phyloP scores from a whole-genome alignment of 495 filamentous ascomycete genomes.

The Annulohypoxylon nitens region DNA sequence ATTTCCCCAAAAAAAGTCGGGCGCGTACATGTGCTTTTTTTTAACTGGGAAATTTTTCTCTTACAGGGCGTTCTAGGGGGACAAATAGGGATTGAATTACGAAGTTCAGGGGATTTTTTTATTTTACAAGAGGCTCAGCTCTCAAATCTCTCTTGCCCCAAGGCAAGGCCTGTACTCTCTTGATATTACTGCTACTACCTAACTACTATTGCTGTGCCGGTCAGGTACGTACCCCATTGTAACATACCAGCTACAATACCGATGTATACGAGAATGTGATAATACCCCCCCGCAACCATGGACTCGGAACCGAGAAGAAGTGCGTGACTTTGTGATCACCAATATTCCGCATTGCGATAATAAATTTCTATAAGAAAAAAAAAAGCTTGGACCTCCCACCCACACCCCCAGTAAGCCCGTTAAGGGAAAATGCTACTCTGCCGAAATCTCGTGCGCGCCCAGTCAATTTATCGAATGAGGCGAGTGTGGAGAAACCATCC shows the following conservation, averaged over 20 bases:
- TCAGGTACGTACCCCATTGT: constrained; percentile 44
- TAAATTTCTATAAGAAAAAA: constrained; percentile 7
- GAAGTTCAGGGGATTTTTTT: constrained; percentile 22
- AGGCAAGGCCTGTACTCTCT: constrained; percentile 16
- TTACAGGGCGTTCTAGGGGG: constrained; percentile 31
- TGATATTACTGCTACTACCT: constrained; percentile 23
- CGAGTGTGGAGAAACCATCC: constrained; percentile 34
- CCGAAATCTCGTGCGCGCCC: constrained; percentile 23
- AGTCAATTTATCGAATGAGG: constrained; percentile 44
- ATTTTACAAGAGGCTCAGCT: constrained; percentile 34
- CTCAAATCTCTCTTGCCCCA: constrained; percentile 15
- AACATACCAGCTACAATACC: constrained; percentile 32
- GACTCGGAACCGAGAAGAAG: constrained; percentile 43
- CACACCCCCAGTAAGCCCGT: not conserved
- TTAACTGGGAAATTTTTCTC: constrained; percentile 1
- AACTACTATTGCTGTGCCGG: constrained; percentile 19
- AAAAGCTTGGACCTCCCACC: constrained; percentile 37
- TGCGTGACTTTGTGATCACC: constrained; percentile 35
- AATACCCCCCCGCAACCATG: constrained; percentile 48
- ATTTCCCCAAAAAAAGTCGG: constrained; percentile 41
- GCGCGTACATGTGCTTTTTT: constrained; percentile 19
- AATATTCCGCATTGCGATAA: constrained; percentile 42
- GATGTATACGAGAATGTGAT: constrained; percentile 49
- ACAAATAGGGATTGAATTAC: constrained; percentile 41
- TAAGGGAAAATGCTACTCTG: constrained; percentile 29